Evolutionary conservation across 768 basidiomycete genomes (phyloP), one percentile per base, ranked within the genome.

Genomic region (Melanogaster broomeanus): DNA sequence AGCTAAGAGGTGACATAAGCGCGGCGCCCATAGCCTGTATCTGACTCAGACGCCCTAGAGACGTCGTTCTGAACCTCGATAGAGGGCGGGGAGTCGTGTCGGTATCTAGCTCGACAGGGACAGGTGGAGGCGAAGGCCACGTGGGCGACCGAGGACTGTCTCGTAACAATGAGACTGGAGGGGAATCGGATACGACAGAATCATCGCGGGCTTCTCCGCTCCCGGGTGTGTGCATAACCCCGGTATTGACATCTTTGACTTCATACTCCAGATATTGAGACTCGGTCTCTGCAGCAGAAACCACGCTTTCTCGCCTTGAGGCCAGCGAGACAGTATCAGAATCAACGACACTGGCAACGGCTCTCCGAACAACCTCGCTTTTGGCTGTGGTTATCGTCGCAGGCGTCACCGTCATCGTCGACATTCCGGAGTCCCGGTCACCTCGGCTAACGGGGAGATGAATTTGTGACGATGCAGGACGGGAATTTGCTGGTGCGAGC

Each of bases 271-370:
- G 18, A 13, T 39, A 30, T 28, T 49, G 48, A 1, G 45, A 30
- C 18, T 52, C 52, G 30, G 52, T 12, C 13, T 52, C 50, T 33
- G 49, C 57, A 42, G 60, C 42, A 22, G 54, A 55, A 38, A 48
- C 30, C 12, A 44, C 34, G 18, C 56, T 59, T 46, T 55, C 63
- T 5, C 54, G 52, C 25, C 18, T 46, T 11, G 62, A 55, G 42
- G 47, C 8, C 10, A 58, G 18, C 2, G 66, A 64, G 15, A 68
- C 57, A 6, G 49, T 25, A 39, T 69, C 69, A 22, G 66, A 56
- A 40, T 74, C 71, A 34, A 83, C 63, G 16, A 83, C 73, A 39
- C 77, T 79, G n/a, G 83, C 82, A 10, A 78, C 72, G 12, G 80
- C 75, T 19, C 78, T 70, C 49, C 79, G 71, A 22, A 76, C 80